phyloP scores from a whole-genome alignment of 2,329 filamentous ascomycete genomes.

The Colletotrichum australisinense region DNA sequence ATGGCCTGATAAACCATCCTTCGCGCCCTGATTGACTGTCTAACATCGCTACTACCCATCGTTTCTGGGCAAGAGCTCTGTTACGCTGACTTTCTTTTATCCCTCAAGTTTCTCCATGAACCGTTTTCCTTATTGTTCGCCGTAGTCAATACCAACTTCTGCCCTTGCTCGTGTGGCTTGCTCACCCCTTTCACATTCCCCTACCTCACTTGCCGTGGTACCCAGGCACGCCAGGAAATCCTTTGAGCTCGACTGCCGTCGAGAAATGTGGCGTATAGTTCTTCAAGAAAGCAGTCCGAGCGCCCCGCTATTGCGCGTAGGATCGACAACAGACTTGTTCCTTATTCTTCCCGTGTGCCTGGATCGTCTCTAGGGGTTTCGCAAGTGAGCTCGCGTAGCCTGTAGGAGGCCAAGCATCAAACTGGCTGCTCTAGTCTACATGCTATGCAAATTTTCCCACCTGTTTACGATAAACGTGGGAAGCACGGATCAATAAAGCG shows the following conservation, averaged over 20 bases:
- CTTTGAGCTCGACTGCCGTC: not conserved
- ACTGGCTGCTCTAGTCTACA: not conserved
- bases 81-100: too few relatives aligned
- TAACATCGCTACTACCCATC: conserved; percentile 4
- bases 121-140: conserved; percentile 14
- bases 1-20: not conserved
- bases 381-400: not conserved
- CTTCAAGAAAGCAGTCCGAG: not conserved
- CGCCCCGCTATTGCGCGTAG: not conserved
- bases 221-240: not conserved
- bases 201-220: not conserved
- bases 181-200: not conserved
- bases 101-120: not conserved
- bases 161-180: not conserved
- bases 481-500: not conserved
- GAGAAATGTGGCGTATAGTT: not conserved
- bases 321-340: not conserved
- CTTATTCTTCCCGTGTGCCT: not conserved
- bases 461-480: too few relatives aligned
- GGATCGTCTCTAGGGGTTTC: not conserved
- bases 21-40: not conserved
- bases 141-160: not conserved
- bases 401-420: not conserved
- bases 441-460: not conserved
- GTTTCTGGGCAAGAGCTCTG: not conserved